Evolutionary conservation across 2,329 filamentous ascomycete species (phyloP), one percentile per base, ranked within the genome.

Genomic region (Calonectria henricotiae): DNA sequence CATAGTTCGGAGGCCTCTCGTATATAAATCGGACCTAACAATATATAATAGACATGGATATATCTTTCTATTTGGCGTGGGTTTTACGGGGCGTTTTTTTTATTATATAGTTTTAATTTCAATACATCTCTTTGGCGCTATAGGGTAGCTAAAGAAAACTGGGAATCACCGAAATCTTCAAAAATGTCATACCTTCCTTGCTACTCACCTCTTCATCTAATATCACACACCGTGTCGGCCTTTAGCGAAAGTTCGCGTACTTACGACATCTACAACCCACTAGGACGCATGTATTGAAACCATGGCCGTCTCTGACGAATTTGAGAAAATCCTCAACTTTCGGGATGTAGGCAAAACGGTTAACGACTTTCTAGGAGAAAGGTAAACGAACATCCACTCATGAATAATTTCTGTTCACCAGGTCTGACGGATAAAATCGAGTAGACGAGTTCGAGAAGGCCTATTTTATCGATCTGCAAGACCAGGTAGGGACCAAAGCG

Each of bases 271-370:
- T 12, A 6, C n/a, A 4, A 15, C 23, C 15, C 8, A 4, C 17
- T 8, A 9, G 12, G 17, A n/a, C 12, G 3, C 37, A 30, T 7
- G 2, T 46, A 4, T 32, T 6, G 7, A 20, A 20, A 67, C 25
- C 55, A 78, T 78, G 76, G 35, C 62, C 49, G 69, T 70, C 46
- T 41, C 66, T 13, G 55, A 51, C n/a, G 70, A 66, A 27, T 73
- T 81, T 17, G 75, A 79, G 43, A 73, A 72, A 7, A 75, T 95
- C 62, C 83, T 92, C 76, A 96, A 96, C 80, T 94, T 95, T 79
- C 90, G 94, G 68, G 93, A 96, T 85, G 91, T 95, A 49, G 93
- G 91, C 46, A 84, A 86, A 72, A 90, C 89, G 0, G 85, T 94
- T 74, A 95, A 95, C 76, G 78, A 82, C 30, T 87, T 87, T 71